Base-by-base conservation (phyloP, 345 rosid species). In the Garcia nutans region DNA sequence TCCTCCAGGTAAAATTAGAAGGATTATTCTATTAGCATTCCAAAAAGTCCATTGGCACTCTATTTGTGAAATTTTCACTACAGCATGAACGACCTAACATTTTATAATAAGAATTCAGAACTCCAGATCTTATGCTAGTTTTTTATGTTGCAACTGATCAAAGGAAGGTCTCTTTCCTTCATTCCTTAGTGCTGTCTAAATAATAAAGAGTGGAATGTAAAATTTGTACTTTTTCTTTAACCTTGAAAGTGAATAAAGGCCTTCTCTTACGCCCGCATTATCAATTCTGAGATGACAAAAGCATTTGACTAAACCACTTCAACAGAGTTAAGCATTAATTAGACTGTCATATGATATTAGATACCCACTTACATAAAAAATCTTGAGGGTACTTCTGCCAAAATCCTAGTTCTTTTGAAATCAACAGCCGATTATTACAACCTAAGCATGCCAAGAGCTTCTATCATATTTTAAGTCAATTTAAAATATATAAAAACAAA, bases 281-380 rank as follows among this genome's bases (percentile, higher is more conserved):
- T 37, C 41, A 37, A 47, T 47, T 47, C 13, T 28, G 10, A 65
- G 24, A 52, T 69, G 1, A 47, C 58, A 54, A 5, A 10, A 33
- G 52, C 37, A 50, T 69, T 52, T 26, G 66, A 62, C 26, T 44
- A 33, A 24, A 23, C 64, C 16, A 11, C 28, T 44, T n/a, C 71
- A 42, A 41, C 2, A 4, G 42, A 23, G 19, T 16, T 12, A 52
- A 37, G 44, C 2, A 72, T 70, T 59, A 54, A 22, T 58, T 67
- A 54, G 13, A 56, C 20, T 33, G 65, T 54, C 31, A 74, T 13
- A 44, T 6, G 64, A 20, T 42, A 82, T 59, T 31, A 37, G 55
- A 68, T 49, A 71, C 8, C 31, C 41, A 82, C 96, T 86, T 82
- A 88, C 97, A 80, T 82, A 84, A 80, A 90, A 83, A 3, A 71